Conservation (phyloP, 257 asterid species). For the Nicotiana knightiana region DNA sequence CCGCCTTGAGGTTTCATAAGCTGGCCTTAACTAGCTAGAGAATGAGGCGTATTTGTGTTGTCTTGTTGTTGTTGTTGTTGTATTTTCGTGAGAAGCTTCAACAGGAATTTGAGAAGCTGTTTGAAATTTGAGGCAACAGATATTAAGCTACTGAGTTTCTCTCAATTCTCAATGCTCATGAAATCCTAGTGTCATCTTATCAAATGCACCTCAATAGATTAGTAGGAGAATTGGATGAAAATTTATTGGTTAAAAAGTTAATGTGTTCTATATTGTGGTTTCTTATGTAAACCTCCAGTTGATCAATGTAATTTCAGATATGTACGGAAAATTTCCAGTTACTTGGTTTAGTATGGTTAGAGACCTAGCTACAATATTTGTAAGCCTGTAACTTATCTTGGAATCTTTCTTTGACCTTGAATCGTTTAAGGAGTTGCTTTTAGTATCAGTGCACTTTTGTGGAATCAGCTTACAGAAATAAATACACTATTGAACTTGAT, state of each 20-base stretch:
- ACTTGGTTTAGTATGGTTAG: background rate
- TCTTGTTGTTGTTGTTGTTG: background rate
- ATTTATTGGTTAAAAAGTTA: background rate
- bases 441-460: background rate
- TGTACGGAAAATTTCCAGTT: background rate
- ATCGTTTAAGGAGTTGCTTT: background rate
- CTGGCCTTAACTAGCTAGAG: too few species aligned
- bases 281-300: background rate
- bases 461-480: background rate
- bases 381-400: background rate
- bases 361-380: background rate
- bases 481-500: background rate
- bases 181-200: background rate
- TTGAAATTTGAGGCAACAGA: background rate
- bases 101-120: background rate
- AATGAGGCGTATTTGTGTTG: too few species aligned
- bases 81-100: background rate
- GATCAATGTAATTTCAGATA: background rate
- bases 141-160: background rate
- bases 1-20: too few species aligned
- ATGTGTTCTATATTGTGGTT: background rate
- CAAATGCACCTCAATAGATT: background rate
- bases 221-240: background rate
- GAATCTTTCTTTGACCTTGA: conserved; percentile 1
- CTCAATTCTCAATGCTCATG: background rate